Evolutionary conservation across 2,329 filamentous ascomycete genomes (phyloP).

Genomic region (Colletotrichum scovillei): DNA sequence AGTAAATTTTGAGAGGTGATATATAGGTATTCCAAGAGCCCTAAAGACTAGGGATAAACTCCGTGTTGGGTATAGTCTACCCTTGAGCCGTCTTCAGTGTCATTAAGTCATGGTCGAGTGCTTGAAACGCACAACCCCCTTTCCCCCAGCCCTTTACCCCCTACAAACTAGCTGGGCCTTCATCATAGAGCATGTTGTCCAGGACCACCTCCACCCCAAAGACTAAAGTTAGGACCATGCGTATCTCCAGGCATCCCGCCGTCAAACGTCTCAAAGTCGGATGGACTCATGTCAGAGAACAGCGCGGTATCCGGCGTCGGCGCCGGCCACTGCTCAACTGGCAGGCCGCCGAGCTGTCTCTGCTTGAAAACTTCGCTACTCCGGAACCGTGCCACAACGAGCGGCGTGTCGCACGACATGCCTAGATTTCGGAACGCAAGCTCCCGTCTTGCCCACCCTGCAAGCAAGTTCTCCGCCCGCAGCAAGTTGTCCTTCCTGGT

Average conservation of each 20-base stretch:
- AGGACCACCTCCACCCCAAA: too few species aligned
- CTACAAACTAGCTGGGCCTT: too few species aligned
- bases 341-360: neutral
- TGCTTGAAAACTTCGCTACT: slow-evolving; percentile 39
- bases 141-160: too few species aligned
- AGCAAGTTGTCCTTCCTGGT: slow-evolving; percentile 54
- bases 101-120: neutral
- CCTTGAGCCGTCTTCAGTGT: neutral
- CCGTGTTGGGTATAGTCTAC: neutral
- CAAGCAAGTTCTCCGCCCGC: slow-evolving; percentile 60
- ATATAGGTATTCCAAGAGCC: neutral
- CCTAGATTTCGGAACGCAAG: slow-evolving; percentile 51
- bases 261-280: neutral
- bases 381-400: slow-evolving; percentile 58
- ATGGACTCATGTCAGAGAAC: neutral
- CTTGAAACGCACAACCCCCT: too few species aligned
- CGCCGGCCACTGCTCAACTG: neutral
- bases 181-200: neutral
- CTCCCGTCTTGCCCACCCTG: slow-evolving; percentile 64
- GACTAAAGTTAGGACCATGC: neutral
- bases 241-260: neutral
- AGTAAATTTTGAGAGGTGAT: neutral
- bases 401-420: slow-evolving; percentile 52
- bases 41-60: neutral
- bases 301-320: neutral